Base-by-base conservation (phyloP, 768 basidiomycete species). In the Serendipita sp. region DNA sequence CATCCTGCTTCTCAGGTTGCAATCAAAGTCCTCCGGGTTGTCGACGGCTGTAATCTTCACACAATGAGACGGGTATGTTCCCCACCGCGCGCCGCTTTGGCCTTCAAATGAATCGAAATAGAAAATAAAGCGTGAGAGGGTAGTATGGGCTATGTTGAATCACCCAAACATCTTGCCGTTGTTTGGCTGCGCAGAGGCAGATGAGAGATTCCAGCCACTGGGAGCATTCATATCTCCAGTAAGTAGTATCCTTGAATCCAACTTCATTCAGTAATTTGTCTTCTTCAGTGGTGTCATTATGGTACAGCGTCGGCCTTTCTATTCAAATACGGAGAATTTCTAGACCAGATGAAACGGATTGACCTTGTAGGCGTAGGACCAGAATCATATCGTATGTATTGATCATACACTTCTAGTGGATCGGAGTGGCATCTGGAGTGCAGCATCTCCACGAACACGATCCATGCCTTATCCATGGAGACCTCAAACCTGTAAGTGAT, bases 191-290 rank as follows among this genome's bases (percentile, higher is more conserved):
- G 45, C 45, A 9, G 28, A 50, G 20, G 17, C 7, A 20, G 20
- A 50, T 17, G 45, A 50, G 45, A 20, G 20, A 50, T 50, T 50
- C 45, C 45, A 30, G 20, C 45, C 45, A n/a, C 28, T 50, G 7
- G 45, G 45, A n/a, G 45, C 45, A 30, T 50, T 50, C 45, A 50
- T 50, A 50, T 50, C 45, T 22, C 45, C 45, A 20, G 45, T 50
- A n/a, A 50, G 45, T 50, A 5, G 17, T 17, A 9, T 22, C n/a
- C 28, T n/a, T 28, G 11, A 5, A 50, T 9, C 11, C 28, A 50
- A 9, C 7, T 50, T 50, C n/a, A 22, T 50, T 9, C 20, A 5
- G 42, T 43, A n/a, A n/a, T 17, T 9, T 28, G 45, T 50, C 45
- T 17, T 22, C 17, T 14, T 14, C 5, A 50, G 45, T 50, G 45